These are phyloP conservation scores for Orbilia blumenaviensis DNA, from an alignment of 2,329 filamentous ascomycete species.

Conservation along the genomic window DNA sequence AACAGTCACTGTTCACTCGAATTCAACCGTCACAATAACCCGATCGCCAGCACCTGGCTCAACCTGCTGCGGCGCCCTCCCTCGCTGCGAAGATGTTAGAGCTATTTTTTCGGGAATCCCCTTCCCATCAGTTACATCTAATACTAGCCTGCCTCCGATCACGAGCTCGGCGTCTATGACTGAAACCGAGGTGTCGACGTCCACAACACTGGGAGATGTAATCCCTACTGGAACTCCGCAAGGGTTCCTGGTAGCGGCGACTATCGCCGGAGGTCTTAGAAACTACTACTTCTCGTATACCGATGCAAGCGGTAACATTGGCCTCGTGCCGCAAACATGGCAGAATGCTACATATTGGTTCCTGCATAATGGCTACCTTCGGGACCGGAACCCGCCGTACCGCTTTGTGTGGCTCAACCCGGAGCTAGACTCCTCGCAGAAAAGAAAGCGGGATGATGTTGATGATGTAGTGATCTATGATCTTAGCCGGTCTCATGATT, in stretches of 20 bases:
- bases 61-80: background rate
- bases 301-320: background rate
- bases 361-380: background rate
- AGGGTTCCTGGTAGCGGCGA: background rate
- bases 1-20: background rate
- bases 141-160: background rate
- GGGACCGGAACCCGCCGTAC: background rate
- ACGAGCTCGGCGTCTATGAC: background rate
- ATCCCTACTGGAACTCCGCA: background rate
- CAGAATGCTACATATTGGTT: background rate
- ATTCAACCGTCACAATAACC: background rate
- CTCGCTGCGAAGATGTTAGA: background rate
- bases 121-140: background rate
- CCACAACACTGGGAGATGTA: background rate
- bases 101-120: background rate
- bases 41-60: background rate
- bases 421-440: background rate
- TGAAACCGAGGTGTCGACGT: background rate
- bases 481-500: background rate
- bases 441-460: background rate
- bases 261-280: background rate
- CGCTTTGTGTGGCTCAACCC: background rate
- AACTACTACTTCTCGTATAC: background rate
- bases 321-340: background rate
- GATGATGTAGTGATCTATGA: background rate